Evolutionary conservation across 1,284 basidiomycete species (phyloP), one percentile per base, ranked within the genome.

Genomic region (Abortiporus biennis): DNA sequence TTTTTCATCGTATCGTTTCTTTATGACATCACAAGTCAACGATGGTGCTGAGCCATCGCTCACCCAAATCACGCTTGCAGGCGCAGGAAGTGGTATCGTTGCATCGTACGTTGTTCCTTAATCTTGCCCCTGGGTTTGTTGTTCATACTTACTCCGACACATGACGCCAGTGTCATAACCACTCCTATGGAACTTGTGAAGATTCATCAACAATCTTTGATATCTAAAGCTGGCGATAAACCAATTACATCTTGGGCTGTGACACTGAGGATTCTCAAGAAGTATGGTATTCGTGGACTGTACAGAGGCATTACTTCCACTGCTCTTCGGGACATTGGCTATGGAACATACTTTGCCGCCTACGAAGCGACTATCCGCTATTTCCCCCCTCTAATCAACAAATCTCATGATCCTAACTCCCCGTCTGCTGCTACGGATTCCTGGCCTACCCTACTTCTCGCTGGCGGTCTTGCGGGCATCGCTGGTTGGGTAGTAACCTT

Each of bases 171-270:
- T 5, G 53, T 88, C 6, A 65, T 93, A 34, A 86, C 87, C 1
- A 83, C 85, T 2, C 90, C 90, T 0, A 85, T 80, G 11, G 91
- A 94, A 54, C 71, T 92, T 1, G 71, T 93, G 64, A 94, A 93
- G 71, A 89, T 92, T 54, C 78, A 84, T 9, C 89, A 93, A 51
- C 84, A 87, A 40, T 41, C 47, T 9, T 25, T 23, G 21, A 22
- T 13, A 12, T 25, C 39, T 9, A 23, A 37, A 2, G 19, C 29
- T 17, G 12, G 41, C 31, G 19, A 37, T n/a, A 22, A 60, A 51
- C 44, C 63, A 53, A 50, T 66, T 47, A 66, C 76, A 46, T 65
- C 77, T 0, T 58, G 69, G 19, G 62, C 67, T 25, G 72, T 90
- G 22, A 69, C 77, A 2, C 55, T 62, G 31, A 62, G 71, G 40